A percentile compares a stretch with the other conserved stretches of the same genome.
These are phyloP conservation scores for Globisporangium viniferum DNA, from an alignment of 352 stramenopile genomes.

Conservation along the genomic window DNA sequence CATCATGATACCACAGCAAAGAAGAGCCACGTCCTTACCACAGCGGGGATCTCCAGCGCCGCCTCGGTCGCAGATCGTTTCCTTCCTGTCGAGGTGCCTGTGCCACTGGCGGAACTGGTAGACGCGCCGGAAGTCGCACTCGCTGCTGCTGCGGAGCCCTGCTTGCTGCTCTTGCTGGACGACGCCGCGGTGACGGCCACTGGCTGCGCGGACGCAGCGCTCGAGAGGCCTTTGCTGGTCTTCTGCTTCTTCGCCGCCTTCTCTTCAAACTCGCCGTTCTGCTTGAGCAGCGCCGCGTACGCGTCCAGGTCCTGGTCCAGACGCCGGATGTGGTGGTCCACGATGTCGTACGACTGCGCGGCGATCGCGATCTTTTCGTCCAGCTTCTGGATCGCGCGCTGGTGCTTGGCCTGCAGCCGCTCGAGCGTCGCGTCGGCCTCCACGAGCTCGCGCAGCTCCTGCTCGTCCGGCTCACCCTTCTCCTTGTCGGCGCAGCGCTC, in stretches of 20 bases:
- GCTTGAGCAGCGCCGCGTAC: conserved; percentile 66
- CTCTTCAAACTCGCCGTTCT: conserved; percentile 79
- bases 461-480: conserved; percentile 50
- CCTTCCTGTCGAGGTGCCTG: conserved; percentile 23
- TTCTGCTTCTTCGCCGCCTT: conserved; percentile 57
- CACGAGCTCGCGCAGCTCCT: conserved; percentile 66
- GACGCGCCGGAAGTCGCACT: background rate
- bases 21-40: conserved; percentile 7
- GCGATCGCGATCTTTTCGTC: conserved; percentile 88
- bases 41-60: conserved; percentile 29
- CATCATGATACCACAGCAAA: background rate
- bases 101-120: conserved; percentile 5
- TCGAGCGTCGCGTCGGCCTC: conserved; percentile 45
- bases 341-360: conserved; percentile 82
- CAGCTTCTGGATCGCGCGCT: conserved; percentile 78
- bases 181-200: background rate
- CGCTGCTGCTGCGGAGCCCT: background rate
- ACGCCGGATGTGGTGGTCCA: conserved; percentile 84
- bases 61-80: conserved; percentile 51
- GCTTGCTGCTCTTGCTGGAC: conserved; percentile 19
- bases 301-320: conserved; percentile 75
- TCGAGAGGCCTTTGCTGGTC: conserved; percentile 16
- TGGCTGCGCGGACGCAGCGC: background rate
- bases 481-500: conserved; percentile 49
- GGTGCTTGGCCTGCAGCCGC: conserved; percentile 51